Conservation (phyloP, 179 eudicot genomes). For the Spergularia azorica region DNA sequence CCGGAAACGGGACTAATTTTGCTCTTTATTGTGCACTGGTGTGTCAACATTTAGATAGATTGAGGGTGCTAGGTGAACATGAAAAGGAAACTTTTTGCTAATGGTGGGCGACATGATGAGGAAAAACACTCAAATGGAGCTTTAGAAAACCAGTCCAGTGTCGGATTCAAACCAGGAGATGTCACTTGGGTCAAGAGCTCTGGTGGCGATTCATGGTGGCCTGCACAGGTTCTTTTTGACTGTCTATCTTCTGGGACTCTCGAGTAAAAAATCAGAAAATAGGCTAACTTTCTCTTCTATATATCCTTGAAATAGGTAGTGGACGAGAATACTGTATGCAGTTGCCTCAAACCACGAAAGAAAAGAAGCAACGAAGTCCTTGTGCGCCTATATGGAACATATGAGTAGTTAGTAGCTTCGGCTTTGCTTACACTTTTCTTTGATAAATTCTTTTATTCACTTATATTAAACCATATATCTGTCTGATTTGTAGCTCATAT, state of each 20-base stretch:
- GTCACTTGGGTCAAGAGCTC: constrained; percentile 54
- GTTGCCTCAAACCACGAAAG: constrained; percentile 41
- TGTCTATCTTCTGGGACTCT: not conserved
- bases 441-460: not conserved
- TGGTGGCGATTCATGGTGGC: constrained; percentile 66
- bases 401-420: constrained; percentile 47
- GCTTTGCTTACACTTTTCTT: constrained; percentile 1
- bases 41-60: constrained; percentile 11
- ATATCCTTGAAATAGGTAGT: constrained; percentile 41
- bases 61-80: constrained; percentile 27
- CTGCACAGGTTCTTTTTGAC: constrained; percentile 52
- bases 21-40: not conserved
- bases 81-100: constrained; percentile 31
- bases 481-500: constrained; percentile 41
- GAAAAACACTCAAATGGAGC: constrained; percentile 24
- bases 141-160: constrained; percentile 17
- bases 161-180: constrained; percentile 44
- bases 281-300: not conserved
- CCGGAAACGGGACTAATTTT: not conserved
- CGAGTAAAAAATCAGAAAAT: not conserved
- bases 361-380: constrained; percentile 45
- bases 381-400: constrained; percentile 75
- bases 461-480: not conserved
- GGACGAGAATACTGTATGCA: constrained; percentile 43
- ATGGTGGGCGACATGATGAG: constrained; percentile 21